Evolutionary conservation across 2,329 filamentous ascomycete species (phyloP).

Genomic region (Ceratocystis lukuohia): DNA sequence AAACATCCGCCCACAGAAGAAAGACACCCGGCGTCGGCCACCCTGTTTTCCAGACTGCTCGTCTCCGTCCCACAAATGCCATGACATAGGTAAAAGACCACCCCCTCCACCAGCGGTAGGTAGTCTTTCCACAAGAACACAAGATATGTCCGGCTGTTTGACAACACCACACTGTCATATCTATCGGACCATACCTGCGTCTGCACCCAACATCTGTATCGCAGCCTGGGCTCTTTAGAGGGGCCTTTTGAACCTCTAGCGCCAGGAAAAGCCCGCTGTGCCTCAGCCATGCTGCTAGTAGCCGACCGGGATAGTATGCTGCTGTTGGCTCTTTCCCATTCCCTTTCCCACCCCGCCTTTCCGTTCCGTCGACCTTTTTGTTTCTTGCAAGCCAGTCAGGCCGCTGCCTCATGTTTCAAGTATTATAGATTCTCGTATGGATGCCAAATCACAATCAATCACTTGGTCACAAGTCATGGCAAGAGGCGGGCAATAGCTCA

Average conservation of each 20-base stretch:
- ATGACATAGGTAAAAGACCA: no score
- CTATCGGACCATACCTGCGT: not conserved
- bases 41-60: no score
- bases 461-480: no score
- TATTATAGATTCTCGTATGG: not conserved
- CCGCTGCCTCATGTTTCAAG: not conserved
- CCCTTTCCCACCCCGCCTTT: not conserved
- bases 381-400: not conserved
- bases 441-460: not conserved
- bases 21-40: no score
- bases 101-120: no score
- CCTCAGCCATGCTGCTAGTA: not conserved
- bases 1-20: no score
- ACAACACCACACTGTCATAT: not conserved
- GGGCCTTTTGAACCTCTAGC: not conserved
- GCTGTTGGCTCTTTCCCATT: not conserved
- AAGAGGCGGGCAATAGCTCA: no score
- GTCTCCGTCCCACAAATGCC: no score
- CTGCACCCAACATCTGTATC: not conserved
- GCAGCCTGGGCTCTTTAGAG: not conserved
- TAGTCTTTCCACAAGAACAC: no score
- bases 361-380: not conserved
- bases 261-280: not conserved
- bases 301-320: not conserved
- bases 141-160: not conserved